Evolutionary conservation across 2,329 filamentous ascomycete genomes (phyloP).

Genomic region (Neoarthrinium moseri): DNA sequence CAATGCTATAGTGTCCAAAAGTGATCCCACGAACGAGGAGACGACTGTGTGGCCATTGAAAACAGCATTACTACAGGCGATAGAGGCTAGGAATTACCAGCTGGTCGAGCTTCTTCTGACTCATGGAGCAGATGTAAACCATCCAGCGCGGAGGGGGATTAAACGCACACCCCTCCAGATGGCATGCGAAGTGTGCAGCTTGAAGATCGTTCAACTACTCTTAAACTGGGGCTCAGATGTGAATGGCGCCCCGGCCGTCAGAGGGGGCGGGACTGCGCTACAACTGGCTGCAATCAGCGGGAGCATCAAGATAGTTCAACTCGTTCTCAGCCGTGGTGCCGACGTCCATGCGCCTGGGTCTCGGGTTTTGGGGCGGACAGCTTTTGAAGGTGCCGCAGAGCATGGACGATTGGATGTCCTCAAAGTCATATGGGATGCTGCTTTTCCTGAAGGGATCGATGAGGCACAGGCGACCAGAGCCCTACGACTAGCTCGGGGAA

Average conservation of each 20-base stretch:
- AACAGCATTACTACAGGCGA: too few relatives aligned
- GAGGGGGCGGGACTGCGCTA: conserved; percentile 14
- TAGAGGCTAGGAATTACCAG: too few relatives aligned
- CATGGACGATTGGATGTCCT: background rate
- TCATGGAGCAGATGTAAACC: conserved; percentile 11
- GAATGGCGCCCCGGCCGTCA: conserved; percentile 9
- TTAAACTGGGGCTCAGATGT: conserved; percentile 13
- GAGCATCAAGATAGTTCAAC: conserved; percentile 10
- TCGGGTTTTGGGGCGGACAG: background rate
- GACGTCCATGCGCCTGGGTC: background rate
- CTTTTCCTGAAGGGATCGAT: too few relatives aligned
- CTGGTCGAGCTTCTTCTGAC: conserved; percentile 15
- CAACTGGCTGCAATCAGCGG: conserved; percentile 16
- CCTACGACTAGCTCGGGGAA: too few relatives aligned
- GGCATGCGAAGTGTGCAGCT: conserved; percentile 10
- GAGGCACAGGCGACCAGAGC: too few relatives aligned
- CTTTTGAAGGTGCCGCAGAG: background rate
- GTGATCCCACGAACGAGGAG: too few relatives aligned
- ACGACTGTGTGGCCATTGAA: too few relatives aligned
- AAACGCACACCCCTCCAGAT: conserved; percentile 15
- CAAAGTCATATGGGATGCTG: background rate
- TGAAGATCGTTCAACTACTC: conserved; percentile 12
- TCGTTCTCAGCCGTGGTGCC: conserved; percentile 12
- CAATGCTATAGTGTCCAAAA: too few relatives aligned
- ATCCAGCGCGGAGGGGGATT: background rate